Percentiles rank a stretch among this genome's conserved stretches.
Evolutionary conservation across 2,329 filamentous ascomycete species (phyloP).

Genomic region (Aspergillus sojae): DNA sequence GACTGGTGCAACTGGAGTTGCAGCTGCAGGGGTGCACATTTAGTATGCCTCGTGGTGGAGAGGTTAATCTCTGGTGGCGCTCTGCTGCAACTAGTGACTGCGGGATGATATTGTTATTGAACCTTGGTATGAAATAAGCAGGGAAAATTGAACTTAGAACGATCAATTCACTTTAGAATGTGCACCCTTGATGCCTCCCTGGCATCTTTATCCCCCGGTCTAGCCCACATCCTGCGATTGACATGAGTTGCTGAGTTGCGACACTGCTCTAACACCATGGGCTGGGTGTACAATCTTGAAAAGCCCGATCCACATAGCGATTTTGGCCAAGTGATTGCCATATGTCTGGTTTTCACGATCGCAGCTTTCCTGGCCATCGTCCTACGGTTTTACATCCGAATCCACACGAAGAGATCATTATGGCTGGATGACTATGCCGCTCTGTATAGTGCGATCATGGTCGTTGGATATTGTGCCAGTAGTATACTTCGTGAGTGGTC

Average conservation of each 20-base stretch:
- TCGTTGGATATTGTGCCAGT: constrained; percentile 20
- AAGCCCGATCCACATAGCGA: constrained; percentile 25
- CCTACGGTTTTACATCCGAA: constrained; percentile 29
- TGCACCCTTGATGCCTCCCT: background rate
- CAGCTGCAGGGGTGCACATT: background rate
- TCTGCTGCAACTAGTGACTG: background rate
- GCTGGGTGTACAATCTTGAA: constrained; percentile 34
- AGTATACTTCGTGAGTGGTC: constrained; percentile 24
- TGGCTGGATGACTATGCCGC: constrained; percentile 34
- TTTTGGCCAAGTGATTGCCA: constrained; percentile 24
- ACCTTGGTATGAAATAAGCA: background rate
- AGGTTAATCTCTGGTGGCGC: background rate
- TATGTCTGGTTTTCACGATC: constrained; percentile 26
- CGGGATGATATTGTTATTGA: background rate
- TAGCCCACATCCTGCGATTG: background rate
- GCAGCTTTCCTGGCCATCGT: constrained; percentile 25
- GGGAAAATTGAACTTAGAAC: background rate
- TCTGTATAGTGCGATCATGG: constrained; percentile 24
- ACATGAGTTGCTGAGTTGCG: background rate
- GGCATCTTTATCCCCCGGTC: background rate
- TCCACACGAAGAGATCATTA: constrained; percentile 19
- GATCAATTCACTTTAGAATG: background rate
- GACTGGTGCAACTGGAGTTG: background rate
- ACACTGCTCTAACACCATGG: constrained; percentile 21
- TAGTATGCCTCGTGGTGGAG: background rate